These are phyloP conservation scores for Fusarium falciforme DNA, from an alignment of 2,329 filamentous ascomycete genomes.

Conservation along the genomic window DNA sequence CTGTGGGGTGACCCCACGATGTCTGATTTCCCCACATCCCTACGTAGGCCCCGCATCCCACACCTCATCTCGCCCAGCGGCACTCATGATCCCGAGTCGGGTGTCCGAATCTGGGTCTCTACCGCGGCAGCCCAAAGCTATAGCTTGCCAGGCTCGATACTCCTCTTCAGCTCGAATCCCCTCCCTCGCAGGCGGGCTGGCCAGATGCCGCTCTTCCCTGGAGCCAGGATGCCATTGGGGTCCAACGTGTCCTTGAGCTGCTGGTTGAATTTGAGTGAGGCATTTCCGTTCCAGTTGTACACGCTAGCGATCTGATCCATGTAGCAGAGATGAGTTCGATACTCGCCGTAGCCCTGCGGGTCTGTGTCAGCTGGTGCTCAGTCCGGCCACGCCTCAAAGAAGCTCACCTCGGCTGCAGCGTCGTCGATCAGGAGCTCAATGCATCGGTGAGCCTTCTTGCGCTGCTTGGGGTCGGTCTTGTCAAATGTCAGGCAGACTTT, in stretches of 20 bases:
- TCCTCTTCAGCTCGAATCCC: background rate
- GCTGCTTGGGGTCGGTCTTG: background rate
- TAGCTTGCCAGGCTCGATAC: background rate
- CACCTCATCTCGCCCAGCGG: background rate
- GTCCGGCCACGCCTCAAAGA: background rate
- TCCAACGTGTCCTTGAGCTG: constrained; percentile 14
- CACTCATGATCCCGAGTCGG: background rate
- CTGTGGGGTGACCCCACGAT: background rate
- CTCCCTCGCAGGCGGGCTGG: background rate
- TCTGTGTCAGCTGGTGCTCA: background rate
- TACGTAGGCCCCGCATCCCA: background rate
- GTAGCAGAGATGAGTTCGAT: constrained; percentile 12
- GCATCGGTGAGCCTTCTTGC: background rate
- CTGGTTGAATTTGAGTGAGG: constrained; percentile 7
- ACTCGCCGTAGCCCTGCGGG: constrained; percentile 13
- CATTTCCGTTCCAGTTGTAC: constrained; percentile 5
- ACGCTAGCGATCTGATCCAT: constrained; percentile 16
- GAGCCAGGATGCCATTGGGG: constrained; percentile 19
- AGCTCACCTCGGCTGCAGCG: background rate
- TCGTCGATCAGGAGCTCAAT: constrained; percentile 5
- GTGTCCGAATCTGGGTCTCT: background rate
- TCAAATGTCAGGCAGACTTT: background rate
- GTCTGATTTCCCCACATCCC: background rate
- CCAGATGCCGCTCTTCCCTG: constrained; percentile 17
- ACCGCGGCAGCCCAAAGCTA: background rate